Evolutionary conservation across 306 rosid genomes (phyloP).

Genomic region (Hylodesmum podocarpum): DNA sequence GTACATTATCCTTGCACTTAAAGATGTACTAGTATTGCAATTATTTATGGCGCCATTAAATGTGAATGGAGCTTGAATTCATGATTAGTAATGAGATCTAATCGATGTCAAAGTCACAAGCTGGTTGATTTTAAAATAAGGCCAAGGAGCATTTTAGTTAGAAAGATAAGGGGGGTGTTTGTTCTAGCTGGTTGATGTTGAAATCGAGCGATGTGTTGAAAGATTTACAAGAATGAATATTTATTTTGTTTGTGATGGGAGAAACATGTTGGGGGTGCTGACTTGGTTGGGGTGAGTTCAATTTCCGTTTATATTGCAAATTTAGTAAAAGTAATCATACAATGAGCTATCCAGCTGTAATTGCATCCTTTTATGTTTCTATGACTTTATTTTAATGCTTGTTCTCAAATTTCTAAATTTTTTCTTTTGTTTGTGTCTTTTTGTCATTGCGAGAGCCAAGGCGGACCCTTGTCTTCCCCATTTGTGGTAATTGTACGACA

Average conservation of each 20-base stretch:
- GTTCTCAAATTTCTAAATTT: neutral
- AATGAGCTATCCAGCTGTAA: slow-evolving; percentile 48
- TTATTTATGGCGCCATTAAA: too few relatives aligned
- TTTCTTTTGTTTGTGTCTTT: slow-evolving; percentile 7
- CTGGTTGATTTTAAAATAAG: neutral
- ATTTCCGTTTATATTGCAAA: slow-evolving; percentile 34
- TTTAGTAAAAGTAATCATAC: slow-evolving; percentile 3
- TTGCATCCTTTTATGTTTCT: slow-evolving; percentile 20
- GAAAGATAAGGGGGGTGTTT: neutral
- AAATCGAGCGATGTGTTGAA: neutral
- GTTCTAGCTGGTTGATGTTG: neutral
- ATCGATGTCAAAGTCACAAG: neutral
- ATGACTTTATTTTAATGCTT: neutral
- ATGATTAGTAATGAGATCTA: neutral
- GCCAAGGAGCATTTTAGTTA: neutral
- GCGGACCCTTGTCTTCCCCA: slow-evolving; percentile 31
- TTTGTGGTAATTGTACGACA: slow-evolving; percentile 10
- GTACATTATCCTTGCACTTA: neutral
- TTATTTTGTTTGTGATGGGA: slow-evolving; percentile 44
- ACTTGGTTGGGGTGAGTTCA: slow-evolving; percentile 46
- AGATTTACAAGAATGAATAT: slow-evolving; percentile 31
- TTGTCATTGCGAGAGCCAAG: slow-evolving; percentile 25
- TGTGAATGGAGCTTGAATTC: too few relatives aligned
- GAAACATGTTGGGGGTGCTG: slow-evolving; percentile 43
- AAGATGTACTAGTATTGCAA: too few relatives aligned